These are phyloP conservation scores for Mortierella sp. DNA, from an alignment of 371 early-diverging fungal genomes.

Conservation along the genomic window DNA sequence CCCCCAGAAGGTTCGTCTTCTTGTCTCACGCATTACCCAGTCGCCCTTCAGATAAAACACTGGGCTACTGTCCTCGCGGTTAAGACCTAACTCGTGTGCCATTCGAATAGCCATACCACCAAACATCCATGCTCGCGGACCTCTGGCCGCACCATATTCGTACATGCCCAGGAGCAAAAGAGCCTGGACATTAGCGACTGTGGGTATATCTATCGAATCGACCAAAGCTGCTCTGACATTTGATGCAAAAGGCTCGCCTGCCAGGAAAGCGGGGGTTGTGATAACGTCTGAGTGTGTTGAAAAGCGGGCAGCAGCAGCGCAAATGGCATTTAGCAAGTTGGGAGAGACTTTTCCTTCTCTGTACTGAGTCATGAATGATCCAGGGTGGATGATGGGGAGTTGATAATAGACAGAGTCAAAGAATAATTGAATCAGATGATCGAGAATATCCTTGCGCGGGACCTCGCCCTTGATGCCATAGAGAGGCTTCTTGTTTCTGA, in stretches of 20 bases:
- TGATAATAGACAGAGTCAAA: slow-evolving; percentile 67
- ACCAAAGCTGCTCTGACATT: slow-evolving; percentile 44
- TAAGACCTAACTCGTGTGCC: slow-evolving; percentile 65
- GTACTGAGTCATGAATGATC: slow-evolving; percentile 55
- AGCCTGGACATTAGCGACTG: slow-evolving; percentile 65
- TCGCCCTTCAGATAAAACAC: slow-evolving; percentile 52
- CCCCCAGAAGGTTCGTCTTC: slow-evolving; percentile 67
- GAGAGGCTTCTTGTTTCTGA: slow-evolving; percentile 27
- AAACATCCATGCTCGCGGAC: slow-evolving; percentile 75
- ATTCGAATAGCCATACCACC: slow-evolving; percentile 72
- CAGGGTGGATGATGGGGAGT: slow-evolving; percentile 67
- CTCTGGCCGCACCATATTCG: slow-evolving; percentile 72
- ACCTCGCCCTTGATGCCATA: slow-evolving; percentile 48
- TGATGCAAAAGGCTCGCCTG: slow-evolving; percentile 59
- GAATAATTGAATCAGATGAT: slow-evolving; percentile 66
- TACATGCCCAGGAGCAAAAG: slow-evolving; percentile 67
- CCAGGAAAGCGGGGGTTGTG: slow-evolving; percentile 44
- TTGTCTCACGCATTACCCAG: slow-evolving; percentile 66
- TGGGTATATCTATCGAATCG: slow-evolving; percentile 65
- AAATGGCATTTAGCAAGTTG: slow-evolving; percentile 52
- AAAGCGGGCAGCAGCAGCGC: slow-evolving; percentile 57
- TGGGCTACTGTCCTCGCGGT: slow-evolving; percentile 62
- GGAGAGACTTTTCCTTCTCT: slow-evolving; percentile 47
- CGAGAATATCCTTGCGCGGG: slow-evolving; percentile 65
- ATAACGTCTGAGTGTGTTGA: slow-evolving; percentile 54